Evolutionary conservation across 345 rosid species (phyloP).

Genomic region (Salix koriyanagi): DNA sequence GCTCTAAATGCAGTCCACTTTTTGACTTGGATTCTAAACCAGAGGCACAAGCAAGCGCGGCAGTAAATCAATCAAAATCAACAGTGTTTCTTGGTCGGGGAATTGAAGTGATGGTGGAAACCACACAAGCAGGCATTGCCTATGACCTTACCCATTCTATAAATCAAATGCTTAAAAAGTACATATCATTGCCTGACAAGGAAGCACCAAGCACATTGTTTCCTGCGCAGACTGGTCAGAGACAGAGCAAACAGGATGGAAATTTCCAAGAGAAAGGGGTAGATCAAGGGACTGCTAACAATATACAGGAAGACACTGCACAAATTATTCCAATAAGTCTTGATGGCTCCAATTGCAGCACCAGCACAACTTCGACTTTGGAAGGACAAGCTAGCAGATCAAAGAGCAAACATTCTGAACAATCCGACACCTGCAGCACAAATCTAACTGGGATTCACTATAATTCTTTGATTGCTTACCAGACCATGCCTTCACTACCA

Average conservation of each 20-base stretch:
- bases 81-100: conserved; percentile 17
- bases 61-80: conserved; percentile 24
- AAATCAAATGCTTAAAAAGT: conserved; percentile 24
- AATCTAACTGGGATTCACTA: conserved; percentile 37
- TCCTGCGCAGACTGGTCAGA: conserved; percentile 21
- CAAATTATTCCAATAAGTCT: conserved; percentile 10
- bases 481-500: conserved; percentile 24
- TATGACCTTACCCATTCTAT: conserved; percentile 17
- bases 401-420: conserved; percentile 21
- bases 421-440: conserved; percentile 21
- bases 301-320: conserved; percentile 8
- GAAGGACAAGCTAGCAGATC: conserved; percentile 35
- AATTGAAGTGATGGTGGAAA: conserved; percentile 36
- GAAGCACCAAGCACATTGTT: conserved; percentile 37
- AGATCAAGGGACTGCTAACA: conserved; percentile 6
- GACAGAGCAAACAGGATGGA: neutral
- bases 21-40: conserved; percentile 18
- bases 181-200: conserved; percentile 20
- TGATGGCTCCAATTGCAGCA: conserved; percentile 21
- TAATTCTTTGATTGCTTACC: conserved; percentile 35
- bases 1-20: neutral
- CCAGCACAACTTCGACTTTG: conserved; percentile 11
- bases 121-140: conserved; percentile 23
- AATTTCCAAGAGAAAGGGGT: conserved; percentile 4
- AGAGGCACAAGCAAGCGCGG: conserved; percentile 13